A percentile compares a stretch with the other conserved stretches of the same genome.
These are phyloP conservation scores for Paramecium tetraurelia DNA, from an alignment of 73 alveolate genomes.

Conservation along the genomic window DNA sequence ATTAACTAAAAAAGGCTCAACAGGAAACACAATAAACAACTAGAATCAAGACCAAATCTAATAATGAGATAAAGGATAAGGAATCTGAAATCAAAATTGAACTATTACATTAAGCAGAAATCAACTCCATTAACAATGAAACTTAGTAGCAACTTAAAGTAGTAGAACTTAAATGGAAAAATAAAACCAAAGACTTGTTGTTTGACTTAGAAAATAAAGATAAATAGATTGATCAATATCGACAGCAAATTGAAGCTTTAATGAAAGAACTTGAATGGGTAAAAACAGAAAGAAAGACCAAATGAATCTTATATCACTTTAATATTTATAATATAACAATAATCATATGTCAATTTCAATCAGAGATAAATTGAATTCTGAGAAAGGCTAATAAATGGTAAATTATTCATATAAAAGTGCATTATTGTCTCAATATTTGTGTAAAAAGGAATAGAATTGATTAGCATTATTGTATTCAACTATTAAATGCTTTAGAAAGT, in stretches of 20 bases:
- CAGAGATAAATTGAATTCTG: no score
- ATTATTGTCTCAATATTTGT: no score
- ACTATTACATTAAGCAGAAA: not conserved
- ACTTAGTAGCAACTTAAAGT: not conserved
- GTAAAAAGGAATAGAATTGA: no score
- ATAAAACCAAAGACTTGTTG: not conserved
- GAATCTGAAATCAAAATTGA: conserved; percentile 1
- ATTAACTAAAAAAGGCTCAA: not conserved
- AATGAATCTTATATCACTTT: not conserved
- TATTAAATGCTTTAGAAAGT: no score
- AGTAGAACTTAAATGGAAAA: not conserved
- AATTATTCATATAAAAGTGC: no score
- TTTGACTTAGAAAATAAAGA: conserved; percentile 36
- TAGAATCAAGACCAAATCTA: not conserved
- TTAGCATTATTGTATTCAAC: no score
- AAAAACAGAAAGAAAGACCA: conserved; percentile 15
- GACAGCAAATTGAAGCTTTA: conserved; percentile 32
- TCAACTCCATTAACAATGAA: not conserved
- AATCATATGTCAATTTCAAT: not conserved
- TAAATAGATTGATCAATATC: conserved; percentile 19
- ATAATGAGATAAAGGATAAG: not conserved
- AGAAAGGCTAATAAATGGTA: no score
- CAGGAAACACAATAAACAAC: not conserved
- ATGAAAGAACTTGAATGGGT: conserved; percentile 51
- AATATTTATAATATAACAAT: not conserved